These are phyloP conservation scores for Solanum chmielewskii DNA, from an alignment of 257 asterid species.

Conservation along the genomic window DNA sequence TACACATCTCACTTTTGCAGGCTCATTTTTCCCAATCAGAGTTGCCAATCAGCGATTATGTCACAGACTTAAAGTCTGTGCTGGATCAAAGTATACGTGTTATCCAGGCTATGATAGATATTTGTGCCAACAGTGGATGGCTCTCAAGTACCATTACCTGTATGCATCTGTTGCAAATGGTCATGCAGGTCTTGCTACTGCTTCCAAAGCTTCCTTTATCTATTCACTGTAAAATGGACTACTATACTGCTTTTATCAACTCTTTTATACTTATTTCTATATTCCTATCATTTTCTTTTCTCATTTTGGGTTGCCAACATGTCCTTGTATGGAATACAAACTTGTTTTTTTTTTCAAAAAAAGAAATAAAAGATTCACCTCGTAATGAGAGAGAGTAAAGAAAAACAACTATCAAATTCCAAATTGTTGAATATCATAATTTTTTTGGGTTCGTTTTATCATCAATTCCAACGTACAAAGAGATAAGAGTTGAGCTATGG, in stretches of 20 bases:
- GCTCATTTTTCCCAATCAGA: slow-evolving; percentile 89
- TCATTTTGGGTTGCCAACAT: not conserved
- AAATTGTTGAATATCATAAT: not conserved
- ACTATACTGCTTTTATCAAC: not conserved
- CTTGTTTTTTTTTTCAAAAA: not conserved
- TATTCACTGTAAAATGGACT: not conserved
- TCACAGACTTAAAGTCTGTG: slow-evolving; percentile 88
- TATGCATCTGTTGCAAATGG: slow-evolving; percentile 94
- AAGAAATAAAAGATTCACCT: not conserved
- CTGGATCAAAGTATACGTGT: slow-evolving; percentile 95
- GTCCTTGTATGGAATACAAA: not conserved
- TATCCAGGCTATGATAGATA: slow-evolving; percentile 97
- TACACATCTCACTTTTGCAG: slow-evolving; percentile 31
- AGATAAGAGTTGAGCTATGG: not conserved
- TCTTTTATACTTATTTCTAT: not conserved
- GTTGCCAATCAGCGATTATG: slow-evolving; percentile 78
- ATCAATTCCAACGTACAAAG: not conserved
- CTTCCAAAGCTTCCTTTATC: not conserved
- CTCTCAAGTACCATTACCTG: slow-evolving; percentile 80
- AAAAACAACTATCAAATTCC: not conserved
- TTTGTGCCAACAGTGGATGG: slow-evolving; percentile 99
- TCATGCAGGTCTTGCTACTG: slow-evolving; percentile 76
- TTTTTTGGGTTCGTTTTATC: not conserved
- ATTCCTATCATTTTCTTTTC: not conserved
- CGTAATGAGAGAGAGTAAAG: not conserved